phyloP scores from a whole-genome alignment of 2,329 filamentous ascomycete species.

The Colletotrichum aenigma region DNA sequence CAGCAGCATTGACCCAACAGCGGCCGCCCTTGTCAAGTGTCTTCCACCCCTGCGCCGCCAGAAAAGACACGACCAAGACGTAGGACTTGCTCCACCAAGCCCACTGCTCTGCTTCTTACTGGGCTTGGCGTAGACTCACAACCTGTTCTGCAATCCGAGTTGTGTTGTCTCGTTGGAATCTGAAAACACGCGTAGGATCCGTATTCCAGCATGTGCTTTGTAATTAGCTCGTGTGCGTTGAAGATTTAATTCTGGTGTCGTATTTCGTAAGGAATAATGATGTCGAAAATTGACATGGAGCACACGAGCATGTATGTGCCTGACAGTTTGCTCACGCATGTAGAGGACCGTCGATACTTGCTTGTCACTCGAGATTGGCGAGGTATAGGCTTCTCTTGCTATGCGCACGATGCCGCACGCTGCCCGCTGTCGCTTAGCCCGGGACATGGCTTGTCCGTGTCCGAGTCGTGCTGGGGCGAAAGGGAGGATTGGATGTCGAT shows the following conservation, averaged over 20 bases:
- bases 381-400: background rate
- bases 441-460: background rate
- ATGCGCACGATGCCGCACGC: background rate
- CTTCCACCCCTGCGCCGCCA: background rate
- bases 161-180: constrained; percentile 10
- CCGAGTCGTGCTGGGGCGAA: background rate
- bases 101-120: background rate
- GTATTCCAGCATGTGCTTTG: background rate
- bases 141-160: background rate
- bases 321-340: background rate
- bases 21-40: background rate
- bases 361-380: background rate
- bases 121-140: constrained; percentile 6
- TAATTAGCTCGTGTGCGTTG: background rate
- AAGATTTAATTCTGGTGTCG: background rate
- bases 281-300: background rate
- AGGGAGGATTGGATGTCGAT: background rate
- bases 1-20: constrained; percentile 6
- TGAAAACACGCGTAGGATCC: background rate
- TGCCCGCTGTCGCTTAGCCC: background rate
- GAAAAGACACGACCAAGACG: background rate
- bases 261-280: background rate
- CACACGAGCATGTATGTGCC: constrained; percentile 5
- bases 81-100: background rate
- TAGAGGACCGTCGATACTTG: background rate